A percentile compares a stretch with the other conserved stretches of the same genome.
These are phyloP conservation scores for Barnettozyma siamensis DNA, from an alignment of 805 yeast species.

Conservation along the genomic window DNA sequence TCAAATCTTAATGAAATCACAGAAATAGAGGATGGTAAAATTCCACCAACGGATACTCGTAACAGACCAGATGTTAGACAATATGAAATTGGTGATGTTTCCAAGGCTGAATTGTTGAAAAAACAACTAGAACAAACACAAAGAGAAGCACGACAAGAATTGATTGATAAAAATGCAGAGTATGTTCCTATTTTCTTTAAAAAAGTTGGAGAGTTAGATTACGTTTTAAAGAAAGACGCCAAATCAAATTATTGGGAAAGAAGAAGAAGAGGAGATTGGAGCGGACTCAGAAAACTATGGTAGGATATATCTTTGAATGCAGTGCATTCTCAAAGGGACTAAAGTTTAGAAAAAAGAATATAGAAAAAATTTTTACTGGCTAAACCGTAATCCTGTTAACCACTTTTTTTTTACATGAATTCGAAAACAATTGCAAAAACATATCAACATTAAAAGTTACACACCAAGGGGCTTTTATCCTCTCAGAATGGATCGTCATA, in stretches of 20 bases:
- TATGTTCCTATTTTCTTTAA: slow-evolving; percentile 65
- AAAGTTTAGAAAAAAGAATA: not conserved
- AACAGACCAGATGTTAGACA: slow-evolving; percentile 76
- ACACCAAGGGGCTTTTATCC: too few relatives aligned
- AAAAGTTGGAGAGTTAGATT: slow-evolving; percentile 33
- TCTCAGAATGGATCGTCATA: slow-evolving; percentile 91
- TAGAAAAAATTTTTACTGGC: not conserved
- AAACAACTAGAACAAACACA: slow-evolving; percentile 70
- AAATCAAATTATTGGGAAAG: slow-evolving; percentile 78
- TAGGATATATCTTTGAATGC: slow-evolving; percentile 19
- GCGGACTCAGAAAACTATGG: slow-evolving; percentile 51
- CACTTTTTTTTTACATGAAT: too few relatives aligned
- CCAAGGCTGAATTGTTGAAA: slow-evolving; percentile 68
- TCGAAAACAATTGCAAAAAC: too few relatives aligned
- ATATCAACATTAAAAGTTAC: too few relatives aligned
- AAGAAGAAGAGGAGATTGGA: slow-evolving; percentile 61
- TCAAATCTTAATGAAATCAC: slow-evolving; percentile 80
- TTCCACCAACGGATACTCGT: slow-evolving; percentile 89
- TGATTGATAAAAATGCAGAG: slow-evolving; percentile 38
- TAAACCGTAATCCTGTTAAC: too few relatives aligned
- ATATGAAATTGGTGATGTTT: slow-evolving; percentile 66
- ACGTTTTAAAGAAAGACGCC: slow-evolving; percentile 38
- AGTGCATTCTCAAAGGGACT: not conserved
- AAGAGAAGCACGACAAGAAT: slow-evolving; percentile 62
- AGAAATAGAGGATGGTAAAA: slow-evolving; percentile 48